Evolutionary conservation across 2,329 filamentous ascomycete species (phyloP).

Genomic region (Fusarium sp.): DNA sequence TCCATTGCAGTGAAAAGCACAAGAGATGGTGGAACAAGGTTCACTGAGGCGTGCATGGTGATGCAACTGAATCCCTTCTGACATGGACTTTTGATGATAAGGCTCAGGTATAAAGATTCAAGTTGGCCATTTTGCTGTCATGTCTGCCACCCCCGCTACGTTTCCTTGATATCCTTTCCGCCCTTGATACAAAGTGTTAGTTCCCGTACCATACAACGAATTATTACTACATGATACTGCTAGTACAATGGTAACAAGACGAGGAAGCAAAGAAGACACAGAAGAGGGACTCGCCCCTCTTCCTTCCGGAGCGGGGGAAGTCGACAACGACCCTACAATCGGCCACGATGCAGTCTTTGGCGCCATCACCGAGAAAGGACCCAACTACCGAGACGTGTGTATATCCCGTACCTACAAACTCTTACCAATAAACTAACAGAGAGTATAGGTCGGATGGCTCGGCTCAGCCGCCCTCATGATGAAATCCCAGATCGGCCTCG

Average conservation of each 20-base stretch:
- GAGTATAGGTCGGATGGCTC: slow-evolving; percentile 53
- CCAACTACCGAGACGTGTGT: slow-evolving; percentile 47
- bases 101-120: background rate
- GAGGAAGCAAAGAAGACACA: background rate
- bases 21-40: background rate
- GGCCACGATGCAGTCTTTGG: slow-evolving; percentile 46
- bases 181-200: background rate
- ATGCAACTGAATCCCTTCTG: background rate
- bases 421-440: background rate
- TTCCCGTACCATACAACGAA: background rate
- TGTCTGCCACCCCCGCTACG: background rate
- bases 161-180: background rate
- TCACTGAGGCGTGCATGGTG: background rate
- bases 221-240: background rate
- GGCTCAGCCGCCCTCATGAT: slow-evolving; percentile 58
- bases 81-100: background rate
- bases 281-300: background rate
- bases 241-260: background rate
- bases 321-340: background rate
- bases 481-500: slow-evolving; percentile 58
- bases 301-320: slow-evolving; percentile 2
- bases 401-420: background rate
- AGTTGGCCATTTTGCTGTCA: background rate
- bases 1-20: background rate
- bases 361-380: slow-evolving; percentile 42